Evolutionary conservation across 2,329 filamentous ascomycete genomes (phyloP), one percentile per base, ranked within the genome.

Genomic region (Talaromyces marneffei): DNA sequence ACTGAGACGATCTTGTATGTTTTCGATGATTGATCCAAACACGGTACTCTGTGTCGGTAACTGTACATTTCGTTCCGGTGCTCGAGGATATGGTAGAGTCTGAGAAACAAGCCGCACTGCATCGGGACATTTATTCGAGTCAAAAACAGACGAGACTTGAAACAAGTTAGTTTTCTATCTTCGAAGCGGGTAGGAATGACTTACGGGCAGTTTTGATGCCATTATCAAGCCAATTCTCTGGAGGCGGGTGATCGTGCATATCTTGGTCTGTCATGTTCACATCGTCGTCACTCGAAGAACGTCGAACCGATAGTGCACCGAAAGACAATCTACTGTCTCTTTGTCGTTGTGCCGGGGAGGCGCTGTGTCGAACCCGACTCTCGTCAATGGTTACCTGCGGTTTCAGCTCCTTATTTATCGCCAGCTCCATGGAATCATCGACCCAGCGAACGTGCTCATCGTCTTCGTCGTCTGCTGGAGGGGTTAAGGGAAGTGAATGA

Each of bases 21-120:
- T 77, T 61, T 80, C 77, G 59, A 87, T 81, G 31, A 87, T 75
- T 18, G 77, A 75, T 27, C 78, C 78, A 66, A 85, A 87, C 27
- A 84, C 77, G 29, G 72, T 75, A 31, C 72, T 70, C 31, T 70
- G 66, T 29, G 68, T 67, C 2, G 71, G 67, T 20, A 69, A 55
- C 12, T 69, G 66, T 6, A 69, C 68, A 10, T 71, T 65, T 59
- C 72, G 70, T 35, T 74, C 71, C 6, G 71, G 66, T n/a, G 72
- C 68, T 27, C 68, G 68, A 9, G 84, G 83, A 65, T 79, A 85
- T 16, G 84, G 84, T 10, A 86, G 75, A 18, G 84, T 84, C 66
- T 87, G 84, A 14, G 84, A 85, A 20, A 87, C 78, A 35, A 87
- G 78, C 66, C 82, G 82, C 56, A 86, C 74, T 20, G 80, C 77